Base-by-base conservation (phyloP, 495 filamentous ascomycete species). In the Hypoxylon intermedium region DNA sequence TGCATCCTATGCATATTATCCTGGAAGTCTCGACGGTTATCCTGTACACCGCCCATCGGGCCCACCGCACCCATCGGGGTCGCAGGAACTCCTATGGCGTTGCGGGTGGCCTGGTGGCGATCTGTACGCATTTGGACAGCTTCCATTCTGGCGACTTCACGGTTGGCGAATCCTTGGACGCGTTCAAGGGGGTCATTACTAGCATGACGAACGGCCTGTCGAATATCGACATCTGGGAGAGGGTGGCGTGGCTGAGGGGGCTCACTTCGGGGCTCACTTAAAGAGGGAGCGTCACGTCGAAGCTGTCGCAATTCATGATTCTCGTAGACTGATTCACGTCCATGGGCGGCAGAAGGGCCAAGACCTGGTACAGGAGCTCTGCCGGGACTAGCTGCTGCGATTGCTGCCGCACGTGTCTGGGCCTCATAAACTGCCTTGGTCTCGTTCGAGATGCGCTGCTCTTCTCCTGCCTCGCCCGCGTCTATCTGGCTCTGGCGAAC, bases 401-500 rank as follows among this genome's bases (percentile, higher is more conserved):
- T 1, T 37, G 45, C 46, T 0, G 50, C 53, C 19, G 74, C 77
- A 38, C 76, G 74, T 6, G 71, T 61, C 55, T 79, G 79, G 0
- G 77, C 82, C 37, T 82, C 70, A 15, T 68, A 62, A 0, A 82
- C 75, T 9, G 82, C 82, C 41, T 74, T 71, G 1, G 70, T 67
- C 56, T 83, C 79, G 59, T 83, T 83, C 2, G 60, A 69, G 2
- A 72, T 63, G 2, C 34, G 34, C n/a, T 75, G 73, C 1, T 82
- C 72, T 1, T 75, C 76, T 0, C 71, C 57, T 7, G 55, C 58
- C 65, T 84, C 82, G 28, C 77, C 74, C 3, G 70, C 50, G 42
- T 80, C 78, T 5, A 82, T 60, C 57, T 83, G 79, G 13, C 60
- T 63, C 53, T 82, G 79, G 13, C 82, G 78, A 15, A 83, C 67